phyloP scores from a whole-genome alignment of 495 filamentous ascomycete genomes.

The Xylaria curta region DNA sequence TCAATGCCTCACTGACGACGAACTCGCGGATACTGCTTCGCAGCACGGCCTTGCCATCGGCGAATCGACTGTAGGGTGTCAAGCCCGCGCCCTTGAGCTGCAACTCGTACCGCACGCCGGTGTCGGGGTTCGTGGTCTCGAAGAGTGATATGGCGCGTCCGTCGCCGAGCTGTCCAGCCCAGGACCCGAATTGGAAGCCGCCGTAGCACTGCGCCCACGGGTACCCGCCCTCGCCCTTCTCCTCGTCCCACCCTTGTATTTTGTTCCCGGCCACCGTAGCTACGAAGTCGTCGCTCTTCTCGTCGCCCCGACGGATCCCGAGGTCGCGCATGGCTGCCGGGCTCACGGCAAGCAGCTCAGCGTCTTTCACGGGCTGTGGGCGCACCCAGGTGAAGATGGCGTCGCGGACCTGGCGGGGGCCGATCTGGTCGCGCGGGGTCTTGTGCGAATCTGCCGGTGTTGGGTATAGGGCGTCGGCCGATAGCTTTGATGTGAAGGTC shows the following conservation, averaged over 20 bases:
- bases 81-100: slow-evolving; percentile 93
- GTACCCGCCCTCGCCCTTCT: slow-evolving; percentile 72
- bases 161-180: slow-evolving; percentile 96
- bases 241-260: slow-evolving; percentile 65
- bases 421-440: slow-evolving; percentile 75
- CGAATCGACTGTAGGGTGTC: slow-evolving; percentile 95
- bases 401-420: slow-evolving; percentile 81
- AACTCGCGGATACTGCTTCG: slow-evolving; percentile 93
- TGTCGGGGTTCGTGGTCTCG: slow-evolving; percentile 79
- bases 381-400: slow-evolving; percentile 92
- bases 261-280: slow-evolving; percentile 80
- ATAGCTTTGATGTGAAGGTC: slow-evolving; percentile 79
- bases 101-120: slow-evolving; percentile 78
- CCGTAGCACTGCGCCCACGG: slow-evolving; percentile 99
- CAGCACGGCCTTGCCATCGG: slow-evolving; percentile 95
- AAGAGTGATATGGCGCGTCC: slow-evolving; percentile 94
- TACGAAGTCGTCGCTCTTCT: slow-evolving; percentile 75
- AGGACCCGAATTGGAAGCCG: slow-evolving; percentile 83
- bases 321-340: slow-evolving; percentile 78
- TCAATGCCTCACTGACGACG: slow-evolving; percentile 83
- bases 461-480: slow-evolving; percentile 78
- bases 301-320: slow-evolving; percentile 70
- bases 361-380: slow-evolving; percentile 69
- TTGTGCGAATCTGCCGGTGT: slow-evolving; percentile 81
- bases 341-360: slow-evolving; percentile 83